Base-by-base conservation (phyloP, 257 asterid genomes). In the Buddleja alternifolia region DNA sequence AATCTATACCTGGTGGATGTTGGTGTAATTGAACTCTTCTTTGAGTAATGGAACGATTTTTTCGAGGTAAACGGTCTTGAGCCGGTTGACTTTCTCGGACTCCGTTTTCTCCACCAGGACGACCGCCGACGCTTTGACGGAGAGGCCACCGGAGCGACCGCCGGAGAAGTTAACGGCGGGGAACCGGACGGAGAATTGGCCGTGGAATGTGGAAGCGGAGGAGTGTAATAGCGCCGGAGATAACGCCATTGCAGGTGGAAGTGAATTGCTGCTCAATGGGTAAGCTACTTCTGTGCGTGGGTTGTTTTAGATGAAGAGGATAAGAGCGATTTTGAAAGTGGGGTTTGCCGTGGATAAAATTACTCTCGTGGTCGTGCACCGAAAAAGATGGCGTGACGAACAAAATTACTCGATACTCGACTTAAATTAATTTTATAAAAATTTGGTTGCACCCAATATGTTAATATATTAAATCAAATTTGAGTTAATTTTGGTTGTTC, bases 61-160 rank as follows among this genome's bases (percentile, higher is more conserved):
- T 16, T 94, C 89, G 29, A 91, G 66, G 85, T 94, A 91, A 48
- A 77, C 56, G 23, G 86, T 41, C 80, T 89, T 89, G 74, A 94
- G 93, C 36, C 96, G 88, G 67, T 80, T 62, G 55, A 77, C 77
- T 21, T 81, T 84, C 80, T 87, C 93, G 42, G 95, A 77, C 6
- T 94, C 97, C 68, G 86, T 70, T 76, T 91, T 94, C 52, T 94
- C 99, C 66, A 94, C 96, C 60, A 87, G 81, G 7, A 85, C 91
- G 45, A 81, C 81, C 20, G 85, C 44, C 47, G 92, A 71, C 64
- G 95, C 90, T 62, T 74, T 91, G 40, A 87, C 96, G 48, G 86
- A 73, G n/a, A 89, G 73, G 10, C 81, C 81, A 56, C 78, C 69
- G 70, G 69, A 19, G 16, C 84, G 76, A 60, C 11, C 16, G 44